Percentiles rank a stretch among this genome's conserved stretches.
Evolutionary conservation across 129 eudicot genomes (phyloP).

Genomic region (Gnaphalium uliginosum): DNA sequence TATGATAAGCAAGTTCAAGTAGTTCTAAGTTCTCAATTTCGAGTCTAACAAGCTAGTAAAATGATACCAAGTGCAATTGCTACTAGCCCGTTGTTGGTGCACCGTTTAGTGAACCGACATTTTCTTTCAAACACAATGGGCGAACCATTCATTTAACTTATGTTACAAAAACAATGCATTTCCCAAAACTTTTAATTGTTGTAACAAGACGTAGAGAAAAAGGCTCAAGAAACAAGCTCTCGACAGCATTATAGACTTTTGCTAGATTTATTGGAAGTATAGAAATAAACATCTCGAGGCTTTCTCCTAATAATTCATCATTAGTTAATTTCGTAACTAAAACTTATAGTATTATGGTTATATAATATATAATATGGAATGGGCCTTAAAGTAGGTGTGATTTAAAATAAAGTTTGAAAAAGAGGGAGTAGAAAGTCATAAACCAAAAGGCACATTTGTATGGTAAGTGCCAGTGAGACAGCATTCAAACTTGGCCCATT

Average conservation of each 20-base stretch:
- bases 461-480: slow-evolving; percentile 24
- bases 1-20: neutral
- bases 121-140: neutral
- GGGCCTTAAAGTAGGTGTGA: slow-evolving; percentile 12
- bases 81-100: neutral
- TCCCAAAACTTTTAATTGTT: too few relatives aligned
- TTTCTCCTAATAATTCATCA: too few relatives aligned
- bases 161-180: neutral
- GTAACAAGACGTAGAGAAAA: too few relatives aligned
- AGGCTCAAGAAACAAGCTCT: too few relatives aligned
- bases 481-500: slow-evolving; percentile 15
- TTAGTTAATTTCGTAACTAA: too few relatives aligned
- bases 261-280: too few relatives aligned
- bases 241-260: too few relatives aligned
- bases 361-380: neutral
- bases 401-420: slow-evolving; percentile 5
- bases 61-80: neutral
- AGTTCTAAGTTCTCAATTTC: neutral
- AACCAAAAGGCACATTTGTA: slow-evolving; percentile 21
- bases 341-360: too few relatives aligned
- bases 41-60: neutral
- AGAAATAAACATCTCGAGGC: too few relatives aligned
- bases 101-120: neutral
- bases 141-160: neutral
- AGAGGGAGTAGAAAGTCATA: slow-evolving; percentile 22